Conservation (phyloP, 768 basidiomycete genomes). For the Termitomyces sp. region DNA sequence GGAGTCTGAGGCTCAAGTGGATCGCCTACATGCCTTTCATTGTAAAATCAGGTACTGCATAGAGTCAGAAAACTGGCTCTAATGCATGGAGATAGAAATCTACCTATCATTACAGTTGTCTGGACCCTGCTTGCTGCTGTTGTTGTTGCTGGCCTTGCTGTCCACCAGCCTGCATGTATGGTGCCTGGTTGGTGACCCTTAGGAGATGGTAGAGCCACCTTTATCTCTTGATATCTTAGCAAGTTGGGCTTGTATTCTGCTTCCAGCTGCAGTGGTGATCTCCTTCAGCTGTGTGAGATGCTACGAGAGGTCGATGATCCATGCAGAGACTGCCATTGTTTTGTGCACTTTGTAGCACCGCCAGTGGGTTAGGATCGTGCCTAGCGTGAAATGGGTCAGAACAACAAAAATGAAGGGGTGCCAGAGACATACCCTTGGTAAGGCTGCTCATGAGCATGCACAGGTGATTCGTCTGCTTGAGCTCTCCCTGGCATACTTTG, state of each 20-base stretch:
- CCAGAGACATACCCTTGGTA: conserved; percentile 66
- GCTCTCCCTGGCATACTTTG: conserved; percentile 78
- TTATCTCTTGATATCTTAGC: no score
- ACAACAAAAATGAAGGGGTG: not conserved
- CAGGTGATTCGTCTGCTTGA: conserved; percentile 96
- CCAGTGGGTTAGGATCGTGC: conserved; percentile 88
- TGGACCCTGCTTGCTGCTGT: conserved; percentile 17
- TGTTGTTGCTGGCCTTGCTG: conserved; percentile 12
- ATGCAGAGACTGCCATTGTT: conserved; percentile 76
- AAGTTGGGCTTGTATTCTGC: no score
- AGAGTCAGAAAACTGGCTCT: not conserved
- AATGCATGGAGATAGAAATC: no score
- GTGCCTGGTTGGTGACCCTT: conserved; percentile 34
- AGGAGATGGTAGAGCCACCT: conserved; percentile 45
- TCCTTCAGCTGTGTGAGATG: conserved; percentile 81
- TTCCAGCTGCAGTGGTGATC: conserved; percentile 58
- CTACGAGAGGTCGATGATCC: conserved; percentile 78
- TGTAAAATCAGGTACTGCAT: conserved; percentile 6
- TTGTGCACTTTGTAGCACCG: conserved; percentile 83
- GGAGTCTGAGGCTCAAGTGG: conserved; percentile 14
- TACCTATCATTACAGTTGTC: no score
- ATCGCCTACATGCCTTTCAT: conserved; percentile 33
- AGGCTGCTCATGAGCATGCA: conserved; percentile 85
- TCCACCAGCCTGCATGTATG: conserved; percentile 29
- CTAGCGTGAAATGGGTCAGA: conserved; percentile 32